Conservation (phyloP, 2,329 filamentous ascomycete species). For the Botrytis elliptica region DNA sequence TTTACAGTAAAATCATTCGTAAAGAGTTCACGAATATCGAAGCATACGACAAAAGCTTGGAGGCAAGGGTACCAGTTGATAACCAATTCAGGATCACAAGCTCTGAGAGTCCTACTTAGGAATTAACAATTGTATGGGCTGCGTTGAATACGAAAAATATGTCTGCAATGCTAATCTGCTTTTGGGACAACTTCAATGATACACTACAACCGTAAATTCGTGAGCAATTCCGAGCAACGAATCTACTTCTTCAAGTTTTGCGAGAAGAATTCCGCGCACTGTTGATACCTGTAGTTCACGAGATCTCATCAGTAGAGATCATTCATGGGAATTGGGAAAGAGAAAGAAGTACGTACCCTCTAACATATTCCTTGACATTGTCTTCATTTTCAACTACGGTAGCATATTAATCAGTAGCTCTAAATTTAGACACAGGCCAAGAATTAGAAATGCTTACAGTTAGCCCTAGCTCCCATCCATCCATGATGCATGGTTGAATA, state of each 20-base stretch:
- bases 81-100: background rate
- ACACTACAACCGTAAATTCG: background rate
- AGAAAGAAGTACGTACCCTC: background rate
- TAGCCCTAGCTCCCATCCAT: conserved; percentile 50
- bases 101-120: background rate
- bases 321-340: background rate
- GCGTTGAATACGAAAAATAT: background rate
- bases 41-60: background rate
- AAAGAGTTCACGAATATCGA: background rate
- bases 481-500: conserved; percentile 33
- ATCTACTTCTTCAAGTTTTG: background rate
- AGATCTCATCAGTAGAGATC: background rate
- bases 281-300: background rate
- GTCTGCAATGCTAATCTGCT: background rate
- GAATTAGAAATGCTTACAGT: conserved; percentile 40
- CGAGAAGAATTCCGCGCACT: background rate
- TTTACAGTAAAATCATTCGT: background rate
- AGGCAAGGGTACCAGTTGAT: background rate
- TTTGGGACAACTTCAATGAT: background rate
- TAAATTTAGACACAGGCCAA: background rate
- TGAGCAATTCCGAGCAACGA: background rate
- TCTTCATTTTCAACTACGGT: conserved; percentile 38
- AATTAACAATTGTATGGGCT: background rate
- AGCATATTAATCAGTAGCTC: background rate
- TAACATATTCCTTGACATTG: conserved; percentile 41